Base-by-base conservation (phyloP, 2,329 filamentous ascomycete species). In the Teratosphaeria pseudoeucalypti region DNA sequence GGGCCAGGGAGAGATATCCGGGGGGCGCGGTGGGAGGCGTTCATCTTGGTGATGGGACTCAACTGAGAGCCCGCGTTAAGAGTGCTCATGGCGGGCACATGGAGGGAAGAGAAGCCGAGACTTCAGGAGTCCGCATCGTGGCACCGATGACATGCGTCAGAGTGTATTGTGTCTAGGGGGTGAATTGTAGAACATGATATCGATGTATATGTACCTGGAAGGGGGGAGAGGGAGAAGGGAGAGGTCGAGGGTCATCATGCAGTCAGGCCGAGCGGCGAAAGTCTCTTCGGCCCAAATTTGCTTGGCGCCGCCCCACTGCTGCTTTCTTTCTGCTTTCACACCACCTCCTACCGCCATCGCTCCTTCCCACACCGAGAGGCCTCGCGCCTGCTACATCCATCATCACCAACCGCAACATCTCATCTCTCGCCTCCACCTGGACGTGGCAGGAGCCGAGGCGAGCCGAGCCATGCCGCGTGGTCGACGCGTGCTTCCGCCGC, bases 11-110 rank as follows among this genome's bases (percentile, higher is more conserved):
- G 53, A 54, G 34, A 37, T 23, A 32, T 54, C 19, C 23, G 27
- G 19, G 53, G 27, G 5, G 34, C 37, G 6, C 29, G 14, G 19
- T 49, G 37, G 4, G 29, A 49, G 26, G 58, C 27, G 34, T 60
- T 55, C 56, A 34, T 55, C 23, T 37, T 58, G 53, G 57, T 57
- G 53, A 53, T 27, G 61, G 63, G 67, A 66, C 66, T 68, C 64
- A 47, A 65, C 58, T n/a, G 62, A 61, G 43, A 43, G 34, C 43
- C 37, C 52, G 34, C 26, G n/a, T 52, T 2, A 32, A 61, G 58
- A n/a, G 61, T 49, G 58, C 59, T 71, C 69, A 72, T 70, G 65
- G 68, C 62, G 65, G 62, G 57, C 63, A 64, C 67, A 67, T 65
- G 60, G 63, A 67, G 52, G 67, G 64, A 53, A 66, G 64, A 54